phyloP scores from a whole-genome alignment of 2,329 filamentous ascomycete species.

The Talaromyces sp. region DNA sequence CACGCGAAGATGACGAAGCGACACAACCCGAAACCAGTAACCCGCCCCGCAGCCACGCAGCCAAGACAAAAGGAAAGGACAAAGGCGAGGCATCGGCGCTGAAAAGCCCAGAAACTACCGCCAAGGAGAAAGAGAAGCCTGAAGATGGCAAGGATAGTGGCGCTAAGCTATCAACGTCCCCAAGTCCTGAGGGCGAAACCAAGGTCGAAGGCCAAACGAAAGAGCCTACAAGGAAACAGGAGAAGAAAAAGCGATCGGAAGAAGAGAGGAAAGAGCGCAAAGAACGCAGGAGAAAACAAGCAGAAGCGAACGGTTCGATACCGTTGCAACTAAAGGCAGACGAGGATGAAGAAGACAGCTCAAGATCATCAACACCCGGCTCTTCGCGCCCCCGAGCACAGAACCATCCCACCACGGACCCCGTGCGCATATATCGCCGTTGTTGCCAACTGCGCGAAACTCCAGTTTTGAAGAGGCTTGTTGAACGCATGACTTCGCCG shows the following conservation, averaged over 20 bases:
- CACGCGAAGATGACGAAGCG: slow-evolving; percentile 60
- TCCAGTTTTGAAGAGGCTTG: slow-evolving; percentile 84
- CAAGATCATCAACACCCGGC: slow-evolving; percentile 29
- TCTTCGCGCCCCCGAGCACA: slow-evolving; percentile 48
- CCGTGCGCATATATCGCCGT: slow-evolving; percentile 83
- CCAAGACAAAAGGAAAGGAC: slow-evolving; percentile 50
- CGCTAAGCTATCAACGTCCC: slow-evolving; percentile 11
- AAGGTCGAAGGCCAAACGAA: slow-evolving; percentile 26
- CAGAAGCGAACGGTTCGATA: slow-evolving; percentile 80
- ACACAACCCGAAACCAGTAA: neutral
- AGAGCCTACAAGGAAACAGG: slow-evolving; percentile 68
- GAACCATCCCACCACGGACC: slow-evolving; percentile 77
- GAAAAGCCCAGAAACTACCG: slow-evolving; percentile 55
- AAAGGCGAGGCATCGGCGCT: slow-evolving; percentile 69
- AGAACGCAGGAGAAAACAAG: slow-evolving; percentile 77
- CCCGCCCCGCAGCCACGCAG: neutral
- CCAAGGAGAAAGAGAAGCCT: slow-evolving; percentile 33
- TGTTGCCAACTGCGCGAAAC: slow-evolving; percentile 94
- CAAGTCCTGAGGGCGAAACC: slow-evolving; percentile 24
- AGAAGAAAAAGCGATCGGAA: slow-evolving; percentile 94
- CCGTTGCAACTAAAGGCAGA: slow-evolving; percentile 78
- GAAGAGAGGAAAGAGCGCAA: slow-evolving; percentile 89
- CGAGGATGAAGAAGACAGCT: slow-evolving; percentile 53
- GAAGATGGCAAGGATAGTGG: neutral
- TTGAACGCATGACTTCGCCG: slow-evolving; percentile 73